These are phyloP conservation scores for Talaromyces islandicus DNA, from an alignment of 2,329 filamentous ascomycete species.

Conservation along the genomic window DNA sequence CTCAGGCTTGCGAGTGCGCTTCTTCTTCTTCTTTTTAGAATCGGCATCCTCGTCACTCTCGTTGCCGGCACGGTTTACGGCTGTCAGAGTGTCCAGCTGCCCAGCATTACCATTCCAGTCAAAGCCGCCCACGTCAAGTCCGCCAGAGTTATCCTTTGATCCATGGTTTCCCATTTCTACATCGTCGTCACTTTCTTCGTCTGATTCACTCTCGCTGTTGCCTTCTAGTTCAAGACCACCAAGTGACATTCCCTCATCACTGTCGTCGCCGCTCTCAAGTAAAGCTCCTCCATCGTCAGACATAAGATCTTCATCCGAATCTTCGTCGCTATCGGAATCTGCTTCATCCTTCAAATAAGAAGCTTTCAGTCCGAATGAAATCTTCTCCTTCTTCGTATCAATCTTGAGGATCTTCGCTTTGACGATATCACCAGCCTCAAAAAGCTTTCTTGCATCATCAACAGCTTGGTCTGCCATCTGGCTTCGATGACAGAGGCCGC, in stretches of 20 bases:
- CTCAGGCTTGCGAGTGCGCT: constrained; percentile 68
- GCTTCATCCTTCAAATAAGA: constrained; percentile 70
- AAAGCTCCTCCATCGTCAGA: constrained; percentile 17
- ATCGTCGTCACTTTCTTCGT: constrained; percentile 42
- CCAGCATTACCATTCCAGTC: constrained; percentile 71
- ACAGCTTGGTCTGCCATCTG: constrained; percentile 84
- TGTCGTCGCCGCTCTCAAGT: constrained; percentile 30
- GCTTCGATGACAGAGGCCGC: constrained; percentile 85
- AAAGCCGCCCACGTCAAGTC: constrained; percentile 70
- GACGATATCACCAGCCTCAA: constrained; percentile 84
- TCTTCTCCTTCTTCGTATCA: constrained; percentile 65
- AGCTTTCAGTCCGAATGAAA: constrained; percentile 88
- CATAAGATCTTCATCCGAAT: constrained; percentile 36
- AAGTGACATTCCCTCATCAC: constrained; percentile 18
- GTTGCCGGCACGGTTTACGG: constrained; percentile 27
- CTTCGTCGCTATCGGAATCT: constrained; percentile 35
- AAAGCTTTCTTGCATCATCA: constrained; percentile 80
- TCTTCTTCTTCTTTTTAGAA: constrained; percentile 54
- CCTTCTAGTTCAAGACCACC: constrained; percentile 19
- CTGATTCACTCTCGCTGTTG: constrained; percentile 31
- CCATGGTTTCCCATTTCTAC: constrained; percentile 39
- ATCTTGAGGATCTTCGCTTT: constrained; percentile 84
- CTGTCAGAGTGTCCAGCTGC: constrained; percentile 43
- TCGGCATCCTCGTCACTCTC: constrained; percentile 48
- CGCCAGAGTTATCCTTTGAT: constrained; percentile 38